Evolutionary conservation across 352 stramenopile species (phyloP), one percentile per base, ranked within the genome.

Genomic region (Aphanomyces invadans): DNA sequence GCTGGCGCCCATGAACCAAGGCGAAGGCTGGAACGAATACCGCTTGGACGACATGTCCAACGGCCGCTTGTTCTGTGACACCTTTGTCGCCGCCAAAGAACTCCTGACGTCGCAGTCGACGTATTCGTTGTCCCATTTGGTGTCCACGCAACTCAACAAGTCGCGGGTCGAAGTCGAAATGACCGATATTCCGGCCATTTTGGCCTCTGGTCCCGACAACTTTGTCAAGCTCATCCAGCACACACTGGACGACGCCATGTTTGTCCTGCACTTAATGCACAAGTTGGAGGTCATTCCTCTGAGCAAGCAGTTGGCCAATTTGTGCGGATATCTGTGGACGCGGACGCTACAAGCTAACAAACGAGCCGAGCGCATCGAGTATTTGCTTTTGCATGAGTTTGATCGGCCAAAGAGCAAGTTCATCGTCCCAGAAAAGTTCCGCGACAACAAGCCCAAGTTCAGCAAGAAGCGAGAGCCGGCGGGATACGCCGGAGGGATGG

Each of bases 361-460:
- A 68, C 93, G 97, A 39, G 96, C 97, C 4, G 97, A 99, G 71
- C 90, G 97, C 38, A 99, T 99, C 62, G 97, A 99, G 70, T 99
- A 99, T 71, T 75, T 99, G 63, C 75, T 99, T n/a, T 76, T 99
- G 15, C 97, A 99, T 73, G 96, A 99, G 71, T 99, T 99, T 73
- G 86, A 74, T 38, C 75, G 80, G 3, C 90, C 82, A 3, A 90
- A 90, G 71, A 87, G 98, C 73, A 99, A 99, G 80, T 99, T 97
- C 67, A 89, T 99, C 53, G 87, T 98, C 9, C 97, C 97, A 0
- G 97, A 99, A 68, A 97, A 97, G 69, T 88, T 77, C 68, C 87
- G 87, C 49, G 84, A 90, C 17, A 76, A 88, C 57, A 88, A 85
- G 62, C 57, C 65, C 3, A 78, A 78, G 12, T 71, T 62, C 4